Percentiles rank a stretch among this genome's conserved stretches.
phyloP scores from a whole-genome alignment of 345 rosid species.

The Aquilaria malaccensis region DNA sequence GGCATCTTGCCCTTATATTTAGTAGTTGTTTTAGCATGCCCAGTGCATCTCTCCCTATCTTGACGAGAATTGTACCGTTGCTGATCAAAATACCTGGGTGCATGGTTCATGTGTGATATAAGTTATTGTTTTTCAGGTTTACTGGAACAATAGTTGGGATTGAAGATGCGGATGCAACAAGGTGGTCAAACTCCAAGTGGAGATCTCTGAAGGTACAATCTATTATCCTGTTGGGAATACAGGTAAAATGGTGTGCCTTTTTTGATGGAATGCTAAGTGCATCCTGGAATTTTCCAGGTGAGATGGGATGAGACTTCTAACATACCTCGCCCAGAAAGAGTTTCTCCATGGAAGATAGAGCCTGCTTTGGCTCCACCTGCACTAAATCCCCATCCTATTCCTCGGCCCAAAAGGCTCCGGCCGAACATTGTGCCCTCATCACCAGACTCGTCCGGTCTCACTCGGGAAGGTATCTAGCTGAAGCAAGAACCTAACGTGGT shows the following conservation, averaged over 20 bases:
- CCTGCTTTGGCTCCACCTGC: conserved; percentile 79
- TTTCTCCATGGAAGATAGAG: conserved; percentile 87
- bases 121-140: conserved; percentile 36
- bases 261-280: not conserved
- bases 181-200: conserved; percentile 76
- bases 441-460: conserved; percentile 46
- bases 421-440: conserved; percentile 46
- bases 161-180: conserved; percentile 49
- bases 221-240: not conserved
- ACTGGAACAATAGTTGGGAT: conserved; percentile 74
- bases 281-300: conserved; percentile 36
- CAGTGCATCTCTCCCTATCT: not conserved
- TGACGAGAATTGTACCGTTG: no score
- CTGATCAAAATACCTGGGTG: no score
- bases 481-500: no score
- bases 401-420: conserved; percentile 60
- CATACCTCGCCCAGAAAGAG: conserved; percentile 76
- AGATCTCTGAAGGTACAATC: conserved; percentile 66
- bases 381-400: conserved; percentile 47
- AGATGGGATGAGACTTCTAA: conserved; percentile 78
- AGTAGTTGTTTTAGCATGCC: not conserved
- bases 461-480: conserved; percentile 53
- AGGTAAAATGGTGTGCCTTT: conserved; percentile 8
- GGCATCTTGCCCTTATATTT: no score
- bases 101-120: no score